A percentile compares a stretch with the other conserved stretches of the same genome.
Conservation (phyloP, 1,284 basidiomycete species). For the Cystobasidiaceae sp. region DNA sequence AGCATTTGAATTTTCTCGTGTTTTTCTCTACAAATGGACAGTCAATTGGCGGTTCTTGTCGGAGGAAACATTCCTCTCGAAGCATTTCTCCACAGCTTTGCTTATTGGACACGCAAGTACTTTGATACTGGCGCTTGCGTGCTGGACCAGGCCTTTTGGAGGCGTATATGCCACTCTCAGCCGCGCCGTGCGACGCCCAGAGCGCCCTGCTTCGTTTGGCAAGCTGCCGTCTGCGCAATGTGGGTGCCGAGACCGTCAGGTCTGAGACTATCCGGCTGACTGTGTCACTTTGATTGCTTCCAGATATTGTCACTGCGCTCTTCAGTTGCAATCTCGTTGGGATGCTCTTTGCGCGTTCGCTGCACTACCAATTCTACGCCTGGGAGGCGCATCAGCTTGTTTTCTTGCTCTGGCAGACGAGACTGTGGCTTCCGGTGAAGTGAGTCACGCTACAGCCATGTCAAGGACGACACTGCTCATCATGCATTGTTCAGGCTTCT, state of each 20-base stretch:
- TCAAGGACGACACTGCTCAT: not conserved
- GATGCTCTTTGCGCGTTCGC: constrained; percentile 83
- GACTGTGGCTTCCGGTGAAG: constrained; percentile 60
- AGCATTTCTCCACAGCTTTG: constrained; percentile 59
- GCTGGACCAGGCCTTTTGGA: constrained; percentile 44
- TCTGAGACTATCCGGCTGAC: too few species aligned
- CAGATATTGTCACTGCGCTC: constrained; percentile 74
- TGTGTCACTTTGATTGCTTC: too few species aligned
- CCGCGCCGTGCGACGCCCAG: constrained; percentile 51
- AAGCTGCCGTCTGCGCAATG: not conserved
- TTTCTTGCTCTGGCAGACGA: constrained; percentile 68
- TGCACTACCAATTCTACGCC: constrained; percentile 98
- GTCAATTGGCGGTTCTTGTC: constrained; percentile 92
- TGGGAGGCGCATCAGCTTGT: constrained; percentile 97
- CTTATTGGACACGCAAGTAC: constrained; percentile 61
- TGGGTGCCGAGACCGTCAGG: not conserved
- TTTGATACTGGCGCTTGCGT: constrained; percentile 62
- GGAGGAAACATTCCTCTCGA: constrained; percentile 67
- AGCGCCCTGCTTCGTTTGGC: not conserved
- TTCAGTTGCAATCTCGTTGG: constrained; percentile 91
- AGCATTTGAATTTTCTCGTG: constrained; percentile 82
- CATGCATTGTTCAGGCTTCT: constrained; percentile 53
- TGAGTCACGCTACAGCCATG: constrained; percentile 47
- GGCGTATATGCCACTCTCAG: constrained; percentile 57
- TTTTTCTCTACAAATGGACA: constrained; percentile 94